phyloP scores from a whole-genome alignment of 2,329 filamentous ascomycete genomes.

The Xylaria digitata region DNA sequence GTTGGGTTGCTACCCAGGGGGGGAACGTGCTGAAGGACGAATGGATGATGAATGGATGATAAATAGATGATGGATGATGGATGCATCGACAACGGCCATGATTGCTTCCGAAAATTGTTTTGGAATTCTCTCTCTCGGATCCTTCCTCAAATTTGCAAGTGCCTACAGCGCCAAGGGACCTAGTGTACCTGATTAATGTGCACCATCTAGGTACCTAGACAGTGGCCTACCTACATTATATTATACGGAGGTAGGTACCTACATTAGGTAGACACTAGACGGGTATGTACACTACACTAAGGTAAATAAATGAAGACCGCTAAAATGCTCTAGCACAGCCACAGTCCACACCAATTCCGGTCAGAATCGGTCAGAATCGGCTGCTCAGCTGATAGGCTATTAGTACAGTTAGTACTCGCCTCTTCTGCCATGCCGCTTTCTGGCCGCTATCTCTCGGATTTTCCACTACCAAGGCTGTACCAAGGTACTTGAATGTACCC shows the following conservation, averaged over 20 bases:
- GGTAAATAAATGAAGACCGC: neutral
- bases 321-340: conserved; percentile 27
- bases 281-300: no score
- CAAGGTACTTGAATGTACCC: neutral
- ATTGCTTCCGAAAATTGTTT: conserved; percentile 21
- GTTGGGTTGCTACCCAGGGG: conserved; percentile 14
- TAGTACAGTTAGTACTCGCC: conserved; percentile 12
- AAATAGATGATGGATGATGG: no score
- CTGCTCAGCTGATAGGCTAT: conserved; percentile 13
- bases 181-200: no score
- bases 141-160: conserved; percentile 10
- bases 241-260: no score
- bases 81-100: neutral
- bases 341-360: conserved; percentile 22
- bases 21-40: no score
- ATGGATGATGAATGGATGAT: neutral
- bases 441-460: conserved; percentile 9
- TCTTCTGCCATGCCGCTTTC: conserved; percentile 26
- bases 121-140: conserved; percentile 22
- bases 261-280: no score
- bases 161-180: neutral
- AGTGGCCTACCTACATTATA: no score
- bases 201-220: no score
- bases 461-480: neutral
- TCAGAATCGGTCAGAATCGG: conserved; percentile 9